phyloP scores from a whole-genome alignment of 345 rosid species.

The Rhizophora apiculata region DNA sequence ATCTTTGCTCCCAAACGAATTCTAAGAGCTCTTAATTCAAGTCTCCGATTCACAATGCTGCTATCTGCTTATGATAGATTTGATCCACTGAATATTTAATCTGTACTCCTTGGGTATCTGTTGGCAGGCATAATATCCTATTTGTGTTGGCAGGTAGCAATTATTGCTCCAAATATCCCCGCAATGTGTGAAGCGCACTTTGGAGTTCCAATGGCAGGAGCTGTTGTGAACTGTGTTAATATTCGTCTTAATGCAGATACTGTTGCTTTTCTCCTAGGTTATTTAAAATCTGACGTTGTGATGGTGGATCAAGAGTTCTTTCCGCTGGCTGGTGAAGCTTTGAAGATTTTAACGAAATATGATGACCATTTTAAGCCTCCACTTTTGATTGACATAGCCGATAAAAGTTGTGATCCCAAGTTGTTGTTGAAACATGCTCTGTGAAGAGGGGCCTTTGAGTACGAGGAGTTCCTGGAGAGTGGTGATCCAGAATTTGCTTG shows the following conservation, averaged over 20 bases:
- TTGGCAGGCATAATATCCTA: neutral
- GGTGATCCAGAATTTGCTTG: constrained; percentile 76
- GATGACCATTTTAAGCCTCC: constrained; percentile 49
- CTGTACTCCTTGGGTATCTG: neutral
- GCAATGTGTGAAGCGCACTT: constrained; percentile 85
- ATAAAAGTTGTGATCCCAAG: constrained; percentile 59
- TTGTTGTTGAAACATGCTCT: constrained; percentile 44
- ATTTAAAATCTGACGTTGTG: constrained; percentile 55
- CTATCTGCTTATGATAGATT: neutral
- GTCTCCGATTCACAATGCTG: neutral
- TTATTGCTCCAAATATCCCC: constrained; percentile 86
- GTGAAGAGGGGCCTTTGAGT: constrained; percentile 68
- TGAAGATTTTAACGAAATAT: constrained; percentile 50
- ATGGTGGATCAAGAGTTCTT: constrained; percentile 89
- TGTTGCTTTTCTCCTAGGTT: constrained; percentile 74
- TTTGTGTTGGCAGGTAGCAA: constrained; percentile 55
- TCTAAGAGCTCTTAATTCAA: too few species aligned
- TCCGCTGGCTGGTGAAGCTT: constrained; percentile 59
- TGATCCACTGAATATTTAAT: neutral
- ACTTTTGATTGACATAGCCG: constrained; percentile 68
- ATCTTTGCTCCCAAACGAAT: too few species aligned
- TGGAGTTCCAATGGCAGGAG: constrained; percentile 90
- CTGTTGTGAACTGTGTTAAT: constrained; percentile 72
- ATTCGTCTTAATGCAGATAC: constrained; percentile 72
- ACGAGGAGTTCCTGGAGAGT: constrained; percentile 63